These are phyloP conservation scores for Auricularia sp. DNA, from an alignment of 768 basidiomycete species.

Conservation along the genomic window DNA sequence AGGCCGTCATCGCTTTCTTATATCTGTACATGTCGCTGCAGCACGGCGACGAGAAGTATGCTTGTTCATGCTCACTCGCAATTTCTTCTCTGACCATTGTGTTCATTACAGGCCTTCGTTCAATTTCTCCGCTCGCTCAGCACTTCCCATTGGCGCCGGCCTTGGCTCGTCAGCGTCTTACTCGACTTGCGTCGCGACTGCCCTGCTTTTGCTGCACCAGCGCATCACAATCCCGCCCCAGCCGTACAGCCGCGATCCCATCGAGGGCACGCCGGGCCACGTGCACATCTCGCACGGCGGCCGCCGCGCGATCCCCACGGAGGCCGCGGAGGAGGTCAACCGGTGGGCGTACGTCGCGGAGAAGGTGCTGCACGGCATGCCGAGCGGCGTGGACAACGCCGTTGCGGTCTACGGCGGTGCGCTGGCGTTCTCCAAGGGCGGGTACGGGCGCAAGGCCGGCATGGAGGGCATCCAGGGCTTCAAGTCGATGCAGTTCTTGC, in stretches of 20 bases:
- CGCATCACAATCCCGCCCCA: constrained; percentile 50
- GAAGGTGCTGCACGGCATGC: constrained; percentile 94
- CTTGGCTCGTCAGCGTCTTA: constrained; percentile 96
- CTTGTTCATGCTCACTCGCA: constrained; percentile 3
- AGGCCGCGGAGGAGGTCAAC: constrained; percentile 73
- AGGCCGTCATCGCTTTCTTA: constrained; percentile 66
- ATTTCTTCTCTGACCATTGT: constrained; percentile 8
- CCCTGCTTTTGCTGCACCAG: constrained; percentile 65
- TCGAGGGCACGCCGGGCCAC: constrained; percentile 36
- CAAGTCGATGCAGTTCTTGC: constrained; percentile 78
- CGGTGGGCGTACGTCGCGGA: constrained; percentile 90
- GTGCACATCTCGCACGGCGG: constrained; percentile 56
- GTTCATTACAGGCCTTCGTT: constrained; percentile 50
- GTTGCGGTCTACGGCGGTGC: constrained; percentile 90
- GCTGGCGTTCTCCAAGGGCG: constrained; percentile 75
- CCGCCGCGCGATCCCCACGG: constrained; percentile 51
- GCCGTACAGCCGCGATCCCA: constrained; percentile 11
- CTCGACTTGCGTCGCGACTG: constrained; percentile 76
- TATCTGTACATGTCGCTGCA: constrained; percentile 86
- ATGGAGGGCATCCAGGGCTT: constrained; percentile 86
- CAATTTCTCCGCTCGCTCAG: constrained; percentile 74
- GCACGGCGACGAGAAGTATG: constrained; percentile 46
- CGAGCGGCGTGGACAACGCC: constrained; percentile 95
- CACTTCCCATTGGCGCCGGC: constrained; percentile 89
- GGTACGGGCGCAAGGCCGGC: constrained; percentile 66